Evolutionary conservation across 1,139 yeast genomes (phyloP), one percentile per base, ranked within the genome.

Genomic region (Scheffersomyces quercinus): DNA sequence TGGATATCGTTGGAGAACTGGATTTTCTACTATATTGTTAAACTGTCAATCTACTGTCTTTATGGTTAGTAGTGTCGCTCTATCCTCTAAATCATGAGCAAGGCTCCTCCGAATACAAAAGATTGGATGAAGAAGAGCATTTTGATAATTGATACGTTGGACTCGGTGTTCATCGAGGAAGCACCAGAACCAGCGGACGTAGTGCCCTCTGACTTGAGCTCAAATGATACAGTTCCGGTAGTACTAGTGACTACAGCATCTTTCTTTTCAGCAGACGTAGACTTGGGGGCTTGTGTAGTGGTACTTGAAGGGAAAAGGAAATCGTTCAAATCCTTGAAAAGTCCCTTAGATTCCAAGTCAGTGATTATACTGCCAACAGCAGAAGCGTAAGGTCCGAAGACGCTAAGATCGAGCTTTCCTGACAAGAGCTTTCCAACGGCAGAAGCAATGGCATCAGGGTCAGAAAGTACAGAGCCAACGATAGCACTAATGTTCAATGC

Each of bases 311-410:
- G 65, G 61, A 72, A 74, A 5, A 74, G 53, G 38, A 61, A 64
- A 38, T 59, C 45, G 52, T 74, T 74, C 59, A 74, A 68, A 42
- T 69, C 65, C 13, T 53, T 64, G 49, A 74, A 74, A 15, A 72
- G 57, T 3, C 79, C 79, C 40, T 60, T 65, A 30, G 56, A 49
- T 52, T 74, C 75, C 36, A 73, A 64, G 38, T 67, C 75, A 3
- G 42, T 43, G 34, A 71, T 45, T 16, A 73, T 67, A 9, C 53
- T 59, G 41, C 52, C 55, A 24, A 72, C 43, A 3, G 75, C 76
- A 5, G 57, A 56, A 10, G 62, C 43, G 51, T 73, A 74, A 48
- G 65, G 63, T 28, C 67, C 65, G 26, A 65, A 50, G 31, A 44
- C 8, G 4, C 50, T 42, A 15, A 50, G 32, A 38, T 48, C 42